phyloP scores from a whole-genome alignment of 352 stramenopile species.

The Phytopythium aichiense region DNA sequence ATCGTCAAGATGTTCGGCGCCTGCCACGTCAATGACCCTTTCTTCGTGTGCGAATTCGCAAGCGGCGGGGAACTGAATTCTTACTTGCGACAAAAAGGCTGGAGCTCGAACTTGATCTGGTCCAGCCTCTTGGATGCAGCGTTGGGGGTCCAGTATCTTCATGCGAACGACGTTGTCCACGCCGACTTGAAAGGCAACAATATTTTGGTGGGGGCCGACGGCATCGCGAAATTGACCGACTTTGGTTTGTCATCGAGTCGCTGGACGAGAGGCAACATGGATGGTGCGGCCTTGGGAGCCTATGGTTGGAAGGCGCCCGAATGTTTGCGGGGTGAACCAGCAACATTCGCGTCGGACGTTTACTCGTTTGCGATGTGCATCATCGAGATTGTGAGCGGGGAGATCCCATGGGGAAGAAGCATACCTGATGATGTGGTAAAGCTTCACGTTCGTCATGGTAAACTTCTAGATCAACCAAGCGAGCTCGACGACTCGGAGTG shows the following conservation, averaged over 20 bases:
- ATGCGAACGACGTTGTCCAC: constrained; percentile 8
- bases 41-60: constrained; percentile 18
- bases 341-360: neutral
- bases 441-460: neutral
- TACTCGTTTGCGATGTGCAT: constrained; percentile 8
- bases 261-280: neutral
- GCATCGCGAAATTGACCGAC: constrained; percentile 13
- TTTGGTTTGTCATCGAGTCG: constrained; percentile 14
- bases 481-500: constrained; percentile 1
- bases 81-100: neutral
- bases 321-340: neutral
- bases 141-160: constrained; percentile 33
- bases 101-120: constrained; percentile 4
- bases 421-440: neutral
- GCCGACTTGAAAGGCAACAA: constrained; percentile 17
- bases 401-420: neutral
- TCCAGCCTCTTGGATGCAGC: constrained; percentile 15
- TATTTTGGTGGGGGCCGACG: constrained; percentile 14
- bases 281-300: constrained; percentile 6
- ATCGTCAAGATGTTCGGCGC: constrained; percentile 28
- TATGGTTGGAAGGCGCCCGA: constrained; percentile 29
- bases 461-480: neutral
- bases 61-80: constrained; percentile 9
- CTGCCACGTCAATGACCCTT: constrained; percentile 16
- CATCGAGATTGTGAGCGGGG: neutral